Percentiles rank a stretch among this genome's conserved stretches.
Evolutionary conservation across 108 stramenopile genomes (phyloP).

Genomic region (Aureococcus anophagefferens): DNA sequence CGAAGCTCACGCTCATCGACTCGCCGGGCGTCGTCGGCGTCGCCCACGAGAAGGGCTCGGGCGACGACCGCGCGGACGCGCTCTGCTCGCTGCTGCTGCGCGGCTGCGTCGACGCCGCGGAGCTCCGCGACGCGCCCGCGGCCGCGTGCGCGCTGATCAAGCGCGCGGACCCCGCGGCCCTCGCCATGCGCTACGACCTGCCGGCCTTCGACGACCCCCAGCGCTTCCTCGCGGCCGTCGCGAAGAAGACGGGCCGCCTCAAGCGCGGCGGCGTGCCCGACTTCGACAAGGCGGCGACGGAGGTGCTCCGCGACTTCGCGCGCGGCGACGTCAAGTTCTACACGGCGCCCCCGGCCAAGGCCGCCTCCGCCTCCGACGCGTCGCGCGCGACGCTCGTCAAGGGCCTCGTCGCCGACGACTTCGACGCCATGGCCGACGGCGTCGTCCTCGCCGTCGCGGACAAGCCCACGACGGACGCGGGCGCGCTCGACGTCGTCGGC

Average conservation of each 20-base stretch:
- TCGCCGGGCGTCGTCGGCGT: slow-evolving; percentile 95
- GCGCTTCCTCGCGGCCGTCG: slow-evolving; percentile 89
- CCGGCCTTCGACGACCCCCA: slow-evolving; percentile 73
- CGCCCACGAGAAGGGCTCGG: slow-evolving; percentile 21
- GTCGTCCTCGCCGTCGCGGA: too few species aligned
- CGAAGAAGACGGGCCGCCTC: slow-evolving; percentile 72
- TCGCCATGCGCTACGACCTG: slow-evolving; percentile 90
- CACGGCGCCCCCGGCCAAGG: slow-evolving; percentile 57
- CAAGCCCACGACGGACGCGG: too few species aligned
- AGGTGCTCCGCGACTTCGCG: slow-evolving; percentile 94
- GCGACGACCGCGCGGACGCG: slow-evolving; percentile 27
- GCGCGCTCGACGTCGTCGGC: too few species aligned
- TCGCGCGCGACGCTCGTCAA: too few species aligned
- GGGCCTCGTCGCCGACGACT: too few species aligned
- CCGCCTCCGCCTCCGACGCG: neutral
- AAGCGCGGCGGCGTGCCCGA: slow-evolving; percentile 92
- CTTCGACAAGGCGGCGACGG: slow-evolving; percentile 73
- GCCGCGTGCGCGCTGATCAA: slow-evolving; percentile 71
- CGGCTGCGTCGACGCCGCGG: slow-evolving; percentile 90
- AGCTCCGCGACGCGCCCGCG: slow-evolving; percentile 79
- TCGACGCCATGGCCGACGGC: too few species aligned
- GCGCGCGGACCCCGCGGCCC: slow-evolving; percentile 65
- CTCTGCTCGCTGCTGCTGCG: slow-evolving; percentile 62
- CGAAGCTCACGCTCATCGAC: slow-evolving; percentile 86
- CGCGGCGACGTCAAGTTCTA: slow-evolving; percentile 85